These are phyloP conservation scores for Phytophthora nicotianae DNA, from an alignment of 352 stramenopile genomes.

Conservation along the genomic window DNA sequence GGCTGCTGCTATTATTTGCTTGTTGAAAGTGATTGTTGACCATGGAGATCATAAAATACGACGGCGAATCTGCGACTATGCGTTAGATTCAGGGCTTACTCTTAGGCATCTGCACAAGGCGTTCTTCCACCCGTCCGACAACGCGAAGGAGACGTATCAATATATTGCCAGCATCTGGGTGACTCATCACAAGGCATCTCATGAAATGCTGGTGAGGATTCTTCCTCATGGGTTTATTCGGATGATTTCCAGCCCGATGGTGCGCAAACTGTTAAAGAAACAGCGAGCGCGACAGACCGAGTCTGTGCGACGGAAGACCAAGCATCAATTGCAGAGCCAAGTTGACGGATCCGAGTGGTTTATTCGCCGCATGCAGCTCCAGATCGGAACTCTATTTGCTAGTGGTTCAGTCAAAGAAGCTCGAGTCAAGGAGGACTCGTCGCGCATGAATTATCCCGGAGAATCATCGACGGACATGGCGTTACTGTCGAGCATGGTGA, in stretches of 20 bases:
- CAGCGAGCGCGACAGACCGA: constrained; percentile 50
- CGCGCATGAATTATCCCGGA: constrained; percentile 70
- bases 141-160: constrained; percentile 71
- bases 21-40: constrained; percentile 78
- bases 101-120: constrained; percentile 64
- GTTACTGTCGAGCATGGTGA: constrained; percentile 65
- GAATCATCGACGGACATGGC: constrained; percentile 75
- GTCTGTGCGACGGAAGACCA: constrained; percentile 29
- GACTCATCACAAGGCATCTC: constrained; percentile 74
- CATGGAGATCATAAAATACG: constrained; percentile 62
- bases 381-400: constrained; percentile 54
- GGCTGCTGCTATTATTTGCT: constrained; percentile 55
- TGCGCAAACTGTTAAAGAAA: constrained; percentile 69
- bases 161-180: constrained; percentile 82
- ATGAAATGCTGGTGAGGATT: constrained; percentile 66
- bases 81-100: constrained; percentile 65
- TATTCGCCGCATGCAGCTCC: constrained; percentile 70
- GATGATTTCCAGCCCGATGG: constrained; percentile 66
- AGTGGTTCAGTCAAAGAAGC: constrained; percentile 28
- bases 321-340: constrained; percentile 28
- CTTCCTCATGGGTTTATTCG: constrained; percentile 78
- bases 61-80: constrained; percentile 73
- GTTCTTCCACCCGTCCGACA: constrained; percentile 66
- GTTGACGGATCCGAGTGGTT: constrained; percentile 60
- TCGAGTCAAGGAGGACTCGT: constrained; percentile 54